Percentiles rank a stretch among this genome's conserved stretches.
Conservation (phyloP, 2,329 filamentous ascomycete genomes). For the Cercospora beticola region DNA sequence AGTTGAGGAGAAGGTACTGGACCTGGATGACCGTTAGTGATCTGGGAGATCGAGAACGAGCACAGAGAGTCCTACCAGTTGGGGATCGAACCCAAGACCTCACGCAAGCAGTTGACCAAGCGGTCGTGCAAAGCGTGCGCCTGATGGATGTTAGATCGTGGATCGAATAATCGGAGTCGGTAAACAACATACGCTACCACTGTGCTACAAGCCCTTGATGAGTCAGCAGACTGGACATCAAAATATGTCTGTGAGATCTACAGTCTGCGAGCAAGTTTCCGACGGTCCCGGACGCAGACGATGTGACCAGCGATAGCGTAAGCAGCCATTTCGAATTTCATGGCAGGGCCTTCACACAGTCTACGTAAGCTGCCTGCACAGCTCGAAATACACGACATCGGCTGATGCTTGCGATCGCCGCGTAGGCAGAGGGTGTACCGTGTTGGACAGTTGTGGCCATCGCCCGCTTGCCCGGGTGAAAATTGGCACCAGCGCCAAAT, state of each 20-base stretch:
- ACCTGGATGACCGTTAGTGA: not conserved
- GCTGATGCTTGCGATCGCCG: not conserved
- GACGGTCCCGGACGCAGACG: not conserved
- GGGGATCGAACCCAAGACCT: slow-evolving; percentile 16
- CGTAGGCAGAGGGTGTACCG: not conserved
- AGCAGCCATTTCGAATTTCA: not conserved
- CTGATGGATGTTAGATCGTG: not conserved
- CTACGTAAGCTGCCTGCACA: not conserved
- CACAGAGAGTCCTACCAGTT: not conserved
- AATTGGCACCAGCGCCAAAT: not conserved
- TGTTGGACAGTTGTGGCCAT: not conserved
- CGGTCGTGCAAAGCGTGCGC: slow-evolving; percentile 9
- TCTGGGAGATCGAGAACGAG: not conserved
- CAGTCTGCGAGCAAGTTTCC: not conserved
- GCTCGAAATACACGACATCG: not conserved
- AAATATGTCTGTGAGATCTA: not conserved
- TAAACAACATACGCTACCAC: slow-evolving; percentile 9
- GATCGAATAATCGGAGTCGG: not conserved
- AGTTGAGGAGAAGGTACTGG: slow-evolving; percentile 3
- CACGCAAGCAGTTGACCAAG: not conserved
- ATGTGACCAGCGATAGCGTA: not conserved
- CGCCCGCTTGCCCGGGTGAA: not conserved
- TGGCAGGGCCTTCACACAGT: not conserved
- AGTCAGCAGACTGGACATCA: not conserved
- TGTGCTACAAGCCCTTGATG: slow-evolving; percentile 14